phyloP scores from a whole-genome alignment of 371 early-diverging fungal species.

The Mucor piriformis region DNA sequence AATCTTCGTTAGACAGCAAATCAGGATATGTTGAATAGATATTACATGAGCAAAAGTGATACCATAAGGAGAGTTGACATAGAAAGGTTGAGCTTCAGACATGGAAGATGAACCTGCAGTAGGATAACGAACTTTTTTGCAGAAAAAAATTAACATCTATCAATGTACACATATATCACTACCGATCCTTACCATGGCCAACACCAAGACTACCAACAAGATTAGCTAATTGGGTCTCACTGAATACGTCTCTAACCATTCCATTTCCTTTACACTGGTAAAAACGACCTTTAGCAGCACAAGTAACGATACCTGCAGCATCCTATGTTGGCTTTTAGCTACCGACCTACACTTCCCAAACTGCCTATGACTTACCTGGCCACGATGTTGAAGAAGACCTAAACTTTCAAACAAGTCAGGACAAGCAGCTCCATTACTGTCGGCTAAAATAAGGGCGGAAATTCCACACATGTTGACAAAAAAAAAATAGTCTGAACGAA shows the following conservation, averaged over 20 bases:
- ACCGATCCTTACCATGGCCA: slow-evolving; percentile 81
- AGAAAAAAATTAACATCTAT: background rate
- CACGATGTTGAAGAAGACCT: slow-evolving; percentile 94
- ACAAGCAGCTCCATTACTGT: slow-evolving; percentile 73
- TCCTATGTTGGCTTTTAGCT: slow-evolving; percentile 63
- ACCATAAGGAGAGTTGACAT: slow-evolving; percentile 98
- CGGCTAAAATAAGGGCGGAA: slow-evolving; percentile 82
- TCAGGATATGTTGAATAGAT: background rate
- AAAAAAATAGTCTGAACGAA: background rate
- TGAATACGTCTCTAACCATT: slow-evolving; percentile 96
- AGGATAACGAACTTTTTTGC: slow-evolving; percentile 86
- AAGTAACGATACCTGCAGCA: slow-evolving; percentile 99
- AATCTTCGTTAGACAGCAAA: background rate
- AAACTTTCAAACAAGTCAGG: slow-evolving; percentile 91
- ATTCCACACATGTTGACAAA: slow-evolving; percentile 86
- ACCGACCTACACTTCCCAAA: background rate
- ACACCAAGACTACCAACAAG: slow-evolving; percentile 90
- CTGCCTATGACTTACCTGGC: slow-evolving; percentile 75
- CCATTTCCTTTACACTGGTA: slow-evolving; percentile 98
- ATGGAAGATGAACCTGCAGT: slow-evolving; percentile 93
- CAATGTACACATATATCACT: background rate
- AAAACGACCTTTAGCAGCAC: slow-evolving; percentile 90
- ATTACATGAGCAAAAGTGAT: slow-evolving; percentile 92
- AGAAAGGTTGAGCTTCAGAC: slow-evolving; percentile 98
- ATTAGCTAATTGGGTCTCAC: slow-evolving; percentile 69